These are phyloP conservation scores for Heterobasidion irregulare DNA, from an alignment of 1,284 basidiomycete species.

Conservation along the genomic window DNA sequence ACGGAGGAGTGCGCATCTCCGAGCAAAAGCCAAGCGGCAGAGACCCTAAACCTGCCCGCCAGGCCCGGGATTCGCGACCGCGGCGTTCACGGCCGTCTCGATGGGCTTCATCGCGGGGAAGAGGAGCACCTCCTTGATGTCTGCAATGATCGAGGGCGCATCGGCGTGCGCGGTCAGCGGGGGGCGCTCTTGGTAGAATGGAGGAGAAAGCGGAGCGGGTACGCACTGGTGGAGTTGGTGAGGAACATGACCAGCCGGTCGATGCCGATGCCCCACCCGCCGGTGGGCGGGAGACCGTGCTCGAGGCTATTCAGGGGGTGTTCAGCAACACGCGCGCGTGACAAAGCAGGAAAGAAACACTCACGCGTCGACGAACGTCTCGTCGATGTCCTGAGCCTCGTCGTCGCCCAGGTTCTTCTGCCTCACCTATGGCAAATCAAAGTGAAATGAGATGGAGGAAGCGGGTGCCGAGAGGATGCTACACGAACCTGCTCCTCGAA, in stretches of 20 bases:
- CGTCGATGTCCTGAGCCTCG: slow-evolving; percentile 96
- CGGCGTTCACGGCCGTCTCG: slow-evolving; percentile 31
- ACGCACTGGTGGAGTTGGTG: slow-evolving; percentile 82
- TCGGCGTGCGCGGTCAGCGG: slow-evolving; percentile 2
- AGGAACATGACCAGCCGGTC: slow-evolving; percentile 96
- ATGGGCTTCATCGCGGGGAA: slow-evolving; percentile 90
- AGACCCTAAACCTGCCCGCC: slow-evolving; percentile 19
- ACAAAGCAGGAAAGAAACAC: slow-evolving; percentile 20
- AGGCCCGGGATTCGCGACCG: slow-evolving; percentile 19
- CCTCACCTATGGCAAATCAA: slow-evolving; percentile 35
- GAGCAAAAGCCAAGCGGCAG: no score
- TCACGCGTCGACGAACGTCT: slow-evolving; percentile 88
- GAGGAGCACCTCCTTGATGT: slow-evolving; percentile 85
- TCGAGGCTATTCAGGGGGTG: slow-evolving; percentile 57
- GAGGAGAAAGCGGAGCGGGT: background rate
- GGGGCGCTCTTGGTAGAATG: slow-evolving; percentile 6
- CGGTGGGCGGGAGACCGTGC: slow-evolving; percentile 95
- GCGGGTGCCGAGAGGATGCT: background rate
- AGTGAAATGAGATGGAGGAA: background rate
- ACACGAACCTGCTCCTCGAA: slow-evolving; percentile 84
- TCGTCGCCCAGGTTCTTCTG: slow-evolving; percentile 98
- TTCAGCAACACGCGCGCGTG: background rate
- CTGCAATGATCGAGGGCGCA: slow-evolving; percentile 26
- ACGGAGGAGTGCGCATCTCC: no score
- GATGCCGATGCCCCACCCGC: slow-evolving; percentile 93